Evolutionary conservation across 257 asterid species (phyloP).

Genomic region (Marsdenia floribunda): DNA sequence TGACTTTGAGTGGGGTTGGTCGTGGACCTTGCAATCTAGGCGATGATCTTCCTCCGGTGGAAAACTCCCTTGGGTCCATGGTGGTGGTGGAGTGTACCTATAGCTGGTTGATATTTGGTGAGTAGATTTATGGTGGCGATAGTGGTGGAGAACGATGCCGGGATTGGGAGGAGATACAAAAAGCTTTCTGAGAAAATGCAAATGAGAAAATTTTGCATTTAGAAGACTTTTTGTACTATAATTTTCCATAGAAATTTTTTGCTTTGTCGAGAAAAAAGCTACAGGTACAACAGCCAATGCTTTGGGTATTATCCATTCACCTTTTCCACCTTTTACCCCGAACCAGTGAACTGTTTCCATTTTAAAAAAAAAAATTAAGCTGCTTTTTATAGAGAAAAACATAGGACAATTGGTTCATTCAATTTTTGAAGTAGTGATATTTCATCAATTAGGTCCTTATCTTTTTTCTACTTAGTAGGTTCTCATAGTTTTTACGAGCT

Average conservation of each 20-base stretch:
- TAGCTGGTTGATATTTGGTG: conserved; percentile 18
- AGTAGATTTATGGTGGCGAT: conserved; percentile 5
- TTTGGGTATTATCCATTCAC: neutral
- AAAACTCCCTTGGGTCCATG: conserved; percentile 53
- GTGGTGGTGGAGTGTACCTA: conserved; percentile 5
- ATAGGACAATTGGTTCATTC: too few relatives aligned
- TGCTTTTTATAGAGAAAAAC: too few relatives aligned
- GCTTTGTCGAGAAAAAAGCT: neutral
- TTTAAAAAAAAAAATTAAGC: too few relatives aligned
- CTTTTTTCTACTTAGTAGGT: too few relatives aligned
- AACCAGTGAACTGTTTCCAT: neutral
- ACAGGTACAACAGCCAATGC: neutral
- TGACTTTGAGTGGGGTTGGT: conserved; percentile 79
- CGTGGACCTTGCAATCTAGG: conserved; percentile 95
- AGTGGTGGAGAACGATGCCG: conserved; percentile 9
- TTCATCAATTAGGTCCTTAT: too few relatives aligned
- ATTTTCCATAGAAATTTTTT: neutral
- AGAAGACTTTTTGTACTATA: neutral
- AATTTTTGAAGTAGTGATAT: too few relatives aligned
- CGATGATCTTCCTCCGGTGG: conserved; percentile 52
- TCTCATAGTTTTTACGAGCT: too few relatives aligned
- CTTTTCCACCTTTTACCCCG: neutral
- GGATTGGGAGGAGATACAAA: neutral
- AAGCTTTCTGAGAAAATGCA: neutral
- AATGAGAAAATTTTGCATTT: neutral